Conservation (phyloP, 345 rosid genomes). For the Citropsis articulata region DNA sequence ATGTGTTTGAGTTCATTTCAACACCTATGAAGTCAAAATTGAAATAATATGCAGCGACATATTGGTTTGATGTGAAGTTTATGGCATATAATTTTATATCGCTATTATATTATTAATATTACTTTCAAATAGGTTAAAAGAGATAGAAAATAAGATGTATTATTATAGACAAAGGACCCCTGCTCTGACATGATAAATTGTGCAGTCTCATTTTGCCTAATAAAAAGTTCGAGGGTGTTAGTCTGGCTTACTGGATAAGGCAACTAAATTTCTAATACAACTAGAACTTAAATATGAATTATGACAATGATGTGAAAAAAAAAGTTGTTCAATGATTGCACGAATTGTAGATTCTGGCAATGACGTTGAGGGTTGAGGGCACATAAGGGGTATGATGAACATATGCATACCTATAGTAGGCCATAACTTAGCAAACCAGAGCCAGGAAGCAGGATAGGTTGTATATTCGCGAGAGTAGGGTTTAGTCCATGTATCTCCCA, state of each 20-base stretch:
- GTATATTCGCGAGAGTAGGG: constrained; percentile 93
- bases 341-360: background rate
- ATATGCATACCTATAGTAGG: constrained; percentile 69
- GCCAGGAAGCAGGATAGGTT: constrained; percentile 98
- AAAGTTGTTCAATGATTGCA: background rate
- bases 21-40: background rate
- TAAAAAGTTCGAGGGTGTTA: background rate
- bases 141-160: background rate
- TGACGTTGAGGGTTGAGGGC: background rate
- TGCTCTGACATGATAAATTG: background rate
- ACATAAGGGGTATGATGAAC: background rate
- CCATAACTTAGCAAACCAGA: constrained; percentile 87
- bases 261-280: background rate
- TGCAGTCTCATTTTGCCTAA: background rate
- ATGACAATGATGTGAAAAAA: background rate
- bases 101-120: background rate
- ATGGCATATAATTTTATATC: background rate
- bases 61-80: too few species aligned
- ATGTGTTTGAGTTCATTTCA: too few species aligned
- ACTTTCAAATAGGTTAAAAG: background rate
- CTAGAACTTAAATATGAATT: background rate
- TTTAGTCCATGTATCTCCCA: constrained; percentile 93
- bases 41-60: background rate
- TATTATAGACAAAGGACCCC: background rate
- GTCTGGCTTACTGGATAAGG: background rate